Percentiles rank a stretch among this genome's conserved stretches.
Evolutionary conservation across 768 basidiomycete species (phyloP).

Genomic region (Clitopilus passeckerianus): DNA sequence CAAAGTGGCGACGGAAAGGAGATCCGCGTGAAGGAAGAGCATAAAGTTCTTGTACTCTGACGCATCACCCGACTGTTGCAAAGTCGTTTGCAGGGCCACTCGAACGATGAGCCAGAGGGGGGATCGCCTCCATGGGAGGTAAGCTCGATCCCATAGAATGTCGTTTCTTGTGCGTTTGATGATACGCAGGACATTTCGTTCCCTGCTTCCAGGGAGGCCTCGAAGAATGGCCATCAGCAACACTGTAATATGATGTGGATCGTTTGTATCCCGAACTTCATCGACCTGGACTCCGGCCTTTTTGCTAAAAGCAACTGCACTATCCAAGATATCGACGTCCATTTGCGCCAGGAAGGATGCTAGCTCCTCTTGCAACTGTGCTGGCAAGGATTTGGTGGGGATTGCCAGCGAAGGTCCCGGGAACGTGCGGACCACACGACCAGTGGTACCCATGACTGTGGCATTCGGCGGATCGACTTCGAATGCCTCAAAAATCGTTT

Average conservation of each 20-base stretch:
- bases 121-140: conserved; percentile 44
- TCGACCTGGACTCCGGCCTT: conserved; percentile 30
- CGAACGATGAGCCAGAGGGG: conserved; percentile 46
- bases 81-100: conserved; percentile 36
- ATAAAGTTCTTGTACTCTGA: conserved; percentile 44
- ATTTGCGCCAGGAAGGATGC: conserved; percentile 33
- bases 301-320: conserved; percentile 21
- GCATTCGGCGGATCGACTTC: conserved; percentile 33
- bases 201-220: conserved; percentile 22
- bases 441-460: conserved; percentile 28
- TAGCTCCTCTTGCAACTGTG: conserved; percentile 26
- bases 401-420: conserved; percentile 40
- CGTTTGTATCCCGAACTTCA: conserved; percentile 33
- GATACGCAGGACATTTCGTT: conserved; percentile 20
- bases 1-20: conserved; percentile 18
- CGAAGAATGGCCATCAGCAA: conserved; percentile 43
- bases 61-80: conserved; percentile 9
- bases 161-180: conserved; percentile 43
- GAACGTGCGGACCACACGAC: conserved; percentile 41
- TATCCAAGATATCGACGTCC: conserved; percentile 26
- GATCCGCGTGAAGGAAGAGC: conserved; percentile 28
- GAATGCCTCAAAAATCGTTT: conserved; percentile 38
- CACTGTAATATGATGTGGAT: conserved; percentile 46
- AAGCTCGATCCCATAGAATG: conserved; percentile 32
- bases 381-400: conserved; percentile 20